These are phyloP conservation scores for Plantago ovata DNA, from an alignment of 257 asterid species.

Conservation along the genomic window DNA sequence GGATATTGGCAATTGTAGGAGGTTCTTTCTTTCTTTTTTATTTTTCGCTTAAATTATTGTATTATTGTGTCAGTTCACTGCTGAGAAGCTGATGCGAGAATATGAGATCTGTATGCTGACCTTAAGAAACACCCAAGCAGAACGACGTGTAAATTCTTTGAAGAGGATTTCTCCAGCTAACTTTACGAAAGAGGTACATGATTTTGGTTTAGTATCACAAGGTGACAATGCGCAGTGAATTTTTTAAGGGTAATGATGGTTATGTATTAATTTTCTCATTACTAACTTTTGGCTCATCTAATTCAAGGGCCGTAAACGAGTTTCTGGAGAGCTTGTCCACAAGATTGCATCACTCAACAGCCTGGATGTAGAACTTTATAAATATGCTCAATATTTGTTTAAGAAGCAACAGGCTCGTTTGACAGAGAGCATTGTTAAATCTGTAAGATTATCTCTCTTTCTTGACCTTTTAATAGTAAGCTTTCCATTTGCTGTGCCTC, in stretches of 20 bases:
- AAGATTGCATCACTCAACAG: conserved; percentile 64
- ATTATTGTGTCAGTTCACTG: conserved; percentile 51
- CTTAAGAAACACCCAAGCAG: conserved; percentile 54
- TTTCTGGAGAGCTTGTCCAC: conserved; percentile 49
- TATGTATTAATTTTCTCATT: not conserved
- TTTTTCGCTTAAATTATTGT: conserved; percentile 23
- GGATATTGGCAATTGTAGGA: not conserved
- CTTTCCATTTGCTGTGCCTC: not conserved
- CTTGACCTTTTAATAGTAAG: not conserved
- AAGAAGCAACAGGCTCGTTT: conserved; percentile 46
- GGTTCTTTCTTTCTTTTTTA: too few relatives aligned
- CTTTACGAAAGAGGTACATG: conserved; percentile 77
- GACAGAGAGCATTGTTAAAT: conserved; percentile 27
- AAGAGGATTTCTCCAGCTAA: conserved; percentile 72
- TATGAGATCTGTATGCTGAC: conserved; percentile 59
- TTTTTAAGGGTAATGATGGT: not conserved
- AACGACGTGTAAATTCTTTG: conserved; percentile 62
- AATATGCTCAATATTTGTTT: conserved; percentile 64
- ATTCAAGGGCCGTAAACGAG: conserved; percentile 63
- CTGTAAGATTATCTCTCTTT: conserved; percentile 44
- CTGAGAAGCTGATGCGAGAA: conserved; percentile 57
- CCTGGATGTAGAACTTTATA: conserved; percentile 71
- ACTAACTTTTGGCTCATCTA: conserved; percentile 15
- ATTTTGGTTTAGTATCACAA: not conserved
- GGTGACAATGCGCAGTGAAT: not conserved